Base-by-base conservation (phyloP, 805 yeast genomes). In the Zygoascus flipseniorum region DNA sequence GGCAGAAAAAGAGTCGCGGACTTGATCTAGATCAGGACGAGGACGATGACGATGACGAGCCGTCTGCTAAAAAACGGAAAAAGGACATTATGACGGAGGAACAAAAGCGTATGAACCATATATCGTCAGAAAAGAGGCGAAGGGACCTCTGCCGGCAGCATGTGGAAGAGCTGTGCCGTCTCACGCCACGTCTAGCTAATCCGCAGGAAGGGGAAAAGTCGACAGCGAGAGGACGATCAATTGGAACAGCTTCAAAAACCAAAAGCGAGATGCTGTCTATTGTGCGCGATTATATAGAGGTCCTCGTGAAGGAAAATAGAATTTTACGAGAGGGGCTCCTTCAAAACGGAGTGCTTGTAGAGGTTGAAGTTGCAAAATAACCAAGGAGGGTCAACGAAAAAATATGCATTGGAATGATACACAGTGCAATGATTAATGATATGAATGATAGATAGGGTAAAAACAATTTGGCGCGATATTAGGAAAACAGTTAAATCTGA, bases 91-190 rank as follows among this genome's bases (percentile, higher is more conserved):
- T 10, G 39, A 35, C 39, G 4, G 71, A 68, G 31, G 71, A 68
- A 42, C 70, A 71, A 56, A 66, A 68, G 43, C 63, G 77, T 19
- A 51, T 58, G 46, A 72, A 71, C 53, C 76, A 73, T 54, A 63
- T 71, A 31, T 60, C 64, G 19, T 66, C 70, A 44, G 76, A 73
- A 51, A 69, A 72, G 60, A 64, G 68, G 31, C 66, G 76, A 1
- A 63, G 76, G 4, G 72, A 69, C 52, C 55, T 57, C 35, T 73
- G 73, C 57, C 71, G 69, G 58, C 61, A 58, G 43, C 65, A 67
- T 41, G 71, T 71, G 55, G 65, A 65, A n/a, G 67, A 64, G 47
- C 58, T 73, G 61, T 64, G 70, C 48, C 51, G 56, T 9, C 56
- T 72, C 50, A 70, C 72, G 13, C 76, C 76, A 6, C 61, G 54